Base-by-base conservation (phyloP, 1,139 yeast genomes). In the Kodamaea anthophila region DNA sequence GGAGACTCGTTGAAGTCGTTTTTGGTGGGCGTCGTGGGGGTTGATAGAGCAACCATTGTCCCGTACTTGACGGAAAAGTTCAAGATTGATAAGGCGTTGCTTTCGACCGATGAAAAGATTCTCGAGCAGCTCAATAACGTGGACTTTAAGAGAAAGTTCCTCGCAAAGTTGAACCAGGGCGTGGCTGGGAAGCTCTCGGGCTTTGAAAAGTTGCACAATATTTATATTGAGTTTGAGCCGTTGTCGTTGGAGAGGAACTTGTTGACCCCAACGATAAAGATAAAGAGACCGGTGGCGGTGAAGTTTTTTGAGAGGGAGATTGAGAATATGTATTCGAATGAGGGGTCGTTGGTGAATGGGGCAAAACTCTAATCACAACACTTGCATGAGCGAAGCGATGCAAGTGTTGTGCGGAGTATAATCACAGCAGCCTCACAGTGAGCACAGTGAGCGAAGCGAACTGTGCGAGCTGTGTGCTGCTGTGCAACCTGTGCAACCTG, bases 211-310 rank as follows among this genome's bases (percentile, higher is more conserved):
- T 32, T 51, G 24, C 53, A 48, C 41, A 51, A 51, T 31, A 10
- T 51, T 15, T 42, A 43, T 31, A 31, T 51, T 26, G 53, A 49
- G 35, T 42, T 43, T 14, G 55, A 51, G 34, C 57, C 57, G 6
- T 49, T 51, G 43, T 42, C 43, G 18, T 34, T 46, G 14, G 54
- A 45, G 20, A 30, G 52, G 18, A 46, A 49, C 22, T 42, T 49
- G 18, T 34, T 51, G 20, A 51, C 57, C 5, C 55, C 57, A n/a
- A 51, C 57, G 10, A 37, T 45, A 23, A 51, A 51, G 41, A 36
- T 50, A 36, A 46, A 46, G 39, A 42, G 57, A 23, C 55, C 57
- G 2, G 35, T 49, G 21, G 53, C 53, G 0, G 42, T 41, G 30
- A 47, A 44, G 38, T 47, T 35, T 33, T 51, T 49, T 30, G 36